Base-by-base conservation (phyloP, 371 early-diverging fungal species). In the Mortierella sp. region DNA sequence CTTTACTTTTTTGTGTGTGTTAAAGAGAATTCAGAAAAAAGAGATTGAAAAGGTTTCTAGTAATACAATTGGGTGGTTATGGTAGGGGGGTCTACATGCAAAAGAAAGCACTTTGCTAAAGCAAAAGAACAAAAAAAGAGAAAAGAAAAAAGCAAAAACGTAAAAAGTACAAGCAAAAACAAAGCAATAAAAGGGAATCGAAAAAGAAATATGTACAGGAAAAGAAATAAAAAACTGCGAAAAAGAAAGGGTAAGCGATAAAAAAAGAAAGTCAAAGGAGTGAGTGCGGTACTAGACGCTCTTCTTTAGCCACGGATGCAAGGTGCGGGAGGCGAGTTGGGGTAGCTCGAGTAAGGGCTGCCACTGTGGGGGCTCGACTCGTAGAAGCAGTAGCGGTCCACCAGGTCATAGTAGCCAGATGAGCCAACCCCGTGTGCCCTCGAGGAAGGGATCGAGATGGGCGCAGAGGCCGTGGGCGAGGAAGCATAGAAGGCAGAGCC, bases 371-470 rank as follows among this genome's bases (percentile, higher is more conserved):
- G 81, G 68, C 86, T 88, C 6, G 86, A 78, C 64, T 78, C 76
- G 66, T 89, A 91, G 68, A 91, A 91, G 74, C 91, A 91, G 73
- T 91, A 91, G 76, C 90, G 90, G 77, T 89, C 88, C 2, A 91
- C 89, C 69, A 91, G 79, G 58, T 90, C 90, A 76, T 82, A 84
- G 67, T 91, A 91, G 44, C 80, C 64, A 11, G 85, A 67, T 2
- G 85, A 85, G 26, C 79, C 82, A 19, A 82, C 69, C 31, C 24
- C 67, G 14, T 34, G 52, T 0, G 67, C 24, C 37, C 65, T 22
- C 1, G 75, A 45, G 24, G 70, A 40, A 29, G 77, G 77, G 70
- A 81, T 81, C 19, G 77, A 50, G 61, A 81, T 77, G 10, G 82
- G 74, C 16, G 74, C 14, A 13, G 75, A 67, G 34, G 68, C 31